Evolutionary conservation across 768 basidiomycete genomes (phyloP).

Genomic region (Rhizopogon rudus): DNA sequence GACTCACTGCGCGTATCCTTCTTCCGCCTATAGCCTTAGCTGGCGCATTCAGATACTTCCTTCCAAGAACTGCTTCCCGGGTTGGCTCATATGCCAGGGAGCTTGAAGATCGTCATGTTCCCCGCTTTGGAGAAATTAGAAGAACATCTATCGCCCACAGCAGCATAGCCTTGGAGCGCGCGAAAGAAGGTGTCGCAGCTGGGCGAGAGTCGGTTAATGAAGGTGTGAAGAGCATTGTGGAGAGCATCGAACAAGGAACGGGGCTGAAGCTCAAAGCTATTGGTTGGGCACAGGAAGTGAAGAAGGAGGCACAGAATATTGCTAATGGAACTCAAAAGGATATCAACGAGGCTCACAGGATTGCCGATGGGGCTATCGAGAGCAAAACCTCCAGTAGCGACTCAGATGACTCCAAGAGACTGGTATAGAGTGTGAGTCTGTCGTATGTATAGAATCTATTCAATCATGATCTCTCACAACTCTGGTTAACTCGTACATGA

Average conservation of each 20-base stretch:
- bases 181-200: conserved; percentile 45
- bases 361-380: not conserved
- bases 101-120: conserved; percentile 70
- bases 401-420: not conserved
- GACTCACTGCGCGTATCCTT: conserved; percentile 59
- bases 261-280: conserved; percentile 70
- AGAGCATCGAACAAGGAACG: conserved; percentile 59
- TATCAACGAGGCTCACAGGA: conserved; percentile 10
- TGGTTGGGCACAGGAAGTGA: conserved; percentile 33
- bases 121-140: conserved; percentile 64
- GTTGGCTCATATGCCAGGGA: conserved; percentile 58
- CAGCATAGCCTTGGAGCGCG: conserved; percentile 51
- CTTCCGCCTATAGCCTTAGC: conserved; percentile 75
- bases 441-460: not conserved
- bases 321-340: conserved; percentile 22
- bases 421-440: not conserved
- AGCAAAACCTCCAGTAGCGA: not conserved
- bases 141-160: conserved; percentile 57
- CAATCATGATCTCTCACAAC: not conserved
- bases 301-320: conserved; percentile 15
- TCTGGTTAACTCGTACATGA: no score
- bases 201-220: conserved; percentile 40
- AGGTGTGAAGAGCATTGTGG: conserved; percentile 43
- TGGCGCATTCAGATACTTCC: conserved; percentile 73
- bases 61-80: conserved; percentile 77